Conservation (phyloP, 2,329 filamentous ascomycete genomes). For the Xylariaceae sp. region DNA sequence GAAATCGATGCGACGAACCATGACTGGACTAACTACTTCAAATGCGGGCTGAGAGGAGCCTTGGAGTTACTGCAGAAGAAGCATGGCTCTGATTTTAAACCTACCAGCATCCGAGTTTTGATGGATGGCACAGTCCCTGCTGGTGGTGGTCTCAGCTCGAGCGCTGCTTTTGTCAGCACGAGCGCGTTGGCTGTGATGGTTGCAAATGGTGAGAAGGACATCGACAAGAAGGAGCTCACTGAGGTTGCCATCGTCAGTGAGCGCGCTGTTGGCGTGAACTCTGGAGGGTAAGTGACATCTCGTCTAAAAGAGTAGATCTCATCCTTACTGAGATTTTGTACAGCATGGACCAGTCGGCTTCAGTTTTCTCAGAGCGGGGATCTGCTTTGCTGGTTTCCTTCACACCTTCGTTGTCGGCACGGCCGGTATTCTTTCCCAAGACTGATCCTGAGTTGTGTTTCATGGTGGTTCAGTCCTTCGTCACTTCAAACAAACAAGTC, state of each 20-base stretch:
- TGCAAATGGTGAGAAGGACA: constrained; percentile 71
- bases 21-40: constrained; percentile 99
- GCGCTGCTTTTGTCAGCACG: constrained; percentile 88
- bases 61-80: constrained; percentile 71
- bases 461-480: constrained; percentile 90
- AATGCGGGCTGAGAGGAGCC: constrained; percentile 80
- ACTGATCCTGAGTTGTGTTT: constrained; percentile 83
- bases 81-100: constrained; percentile 55
- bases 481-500: constrained; percentile 90
- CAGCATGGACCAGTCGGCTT: constrained; percentile 96
- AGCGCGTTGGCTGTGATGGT: constrained; percentile 84
- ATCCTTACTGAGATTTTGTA: constrained; percentile 10
- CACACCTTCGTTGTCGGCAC: constrained; percentile 69
- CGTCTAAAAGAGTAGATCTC: constrained; percentile 14
- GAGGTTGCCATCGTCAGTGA: constrained; percentile 94
- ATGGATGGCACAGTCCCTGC: constrained; percentile 90
- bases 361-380: constrained; percentile 83
- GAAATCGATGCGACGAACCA: constrained; percentile 80
- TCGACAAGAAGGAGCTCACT: constrained; percentile 88
- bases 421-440: constrained; percentile 76
- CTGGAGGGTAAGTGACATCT: constrained; percentile 67
- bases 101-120: constrained; percentile 78
- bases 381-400: constrained; percentile 90
- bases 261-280: constrained; percentile 91
- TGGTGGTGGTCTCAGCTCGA: constrained; percentile 88